Conservation (phyloP, 2,329 filamentous ascomycete species). For the Diaporthe vaccinii region DNA sequence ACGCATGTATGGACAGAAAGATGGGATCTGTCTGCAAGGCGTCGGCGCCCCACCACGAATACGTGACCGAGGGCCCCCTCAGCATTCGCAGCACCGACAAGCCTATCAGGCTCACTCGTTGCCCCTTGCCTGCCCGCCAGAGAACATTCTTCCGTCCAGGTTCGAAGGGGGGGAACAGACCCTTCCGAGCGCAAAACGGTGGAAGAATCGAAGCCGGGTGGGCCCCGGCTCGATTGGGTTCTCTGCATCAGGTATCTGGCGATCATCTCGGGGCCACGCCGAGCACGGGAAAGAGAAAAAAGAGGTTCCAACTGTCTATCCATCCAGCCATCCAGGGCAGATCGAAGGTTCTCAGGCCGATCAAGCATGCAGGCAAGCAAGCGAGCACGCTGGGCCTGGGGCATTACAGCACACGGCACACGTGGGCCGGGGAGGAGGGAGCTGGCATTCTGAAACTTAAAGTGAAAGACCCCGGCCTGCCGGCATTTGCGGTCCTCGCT, state of each 20-base stretch:
- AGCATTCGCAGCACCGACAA: neutral
- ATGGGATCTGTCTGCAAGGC: neutral
- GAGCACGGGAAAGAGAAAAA: too few species aligned
- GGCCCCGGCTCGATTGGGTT: conserved; percentile 15
- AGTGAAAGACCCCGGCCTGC: neutral
- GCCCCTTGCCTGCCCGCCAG: conserved; percentile 4
- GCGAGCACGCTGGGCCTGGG: neutral
- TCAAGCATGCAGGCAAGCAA: neutral
- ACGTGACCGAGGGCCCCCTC: neutral
- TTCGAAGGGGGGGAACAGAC: neutral
- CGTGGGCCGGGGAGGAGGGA: neutral
- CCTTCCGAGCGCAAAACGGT: neutral
- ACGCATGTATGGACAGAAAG: neutral
- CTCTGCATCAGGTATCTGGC: conserved; percentile 13
- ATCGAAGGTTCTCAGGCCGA: neutral
- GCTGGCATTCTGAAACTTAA: conserved; percentile 3
- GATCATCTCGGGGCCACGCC: neutral
- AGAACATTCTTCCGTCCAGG: neutral
- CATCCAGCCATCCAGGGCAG: neutral
- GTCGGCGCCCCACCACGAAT: conserved; percentile 2
- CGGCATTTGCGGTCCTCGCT: conserved; percentile 16
- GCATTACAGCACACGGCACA: neutral
- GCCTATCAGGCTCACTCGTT: neutral
- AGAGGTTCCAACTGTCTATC: neutral
- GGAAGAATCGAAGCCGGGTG: neutral